These are phyloP conservation scores for Apiotrichum siamense DNA, from an alignment of 1,284 basidiomycete genomes.

Conservation along the genomic window DNA sequence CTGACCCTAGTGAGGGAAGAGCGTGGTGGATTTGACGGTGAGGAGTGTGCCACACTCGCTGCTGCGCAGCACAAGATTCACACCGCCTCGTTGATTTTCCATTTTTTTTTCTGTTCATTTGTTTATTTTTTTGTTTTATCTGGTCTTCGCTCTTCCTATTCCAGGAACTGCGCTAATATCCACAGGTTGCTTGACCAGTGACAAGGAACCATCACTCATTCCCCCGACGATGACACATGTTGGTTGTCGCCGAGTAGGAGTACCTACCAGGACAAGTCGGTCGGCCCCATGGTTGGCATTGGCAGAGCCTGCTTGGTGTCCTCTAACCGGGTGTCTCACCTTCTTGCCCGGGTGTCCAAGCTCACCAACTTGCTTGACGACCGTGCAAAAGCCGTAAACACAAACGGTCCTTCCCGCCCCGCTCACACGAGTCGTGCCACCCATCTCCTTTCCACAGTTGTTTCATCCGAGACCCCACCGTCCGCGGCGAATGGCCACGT, in stretches of 20 bases:
- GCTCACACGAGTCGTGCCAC: no score
- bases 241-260: conserved; percentile 42
- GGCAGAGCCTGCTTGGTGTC: conserved; percentile 42
- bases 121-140: no score
- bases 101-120: background rate
- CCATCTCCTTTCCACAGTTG: no score
- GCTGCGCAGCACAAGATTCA: no score
- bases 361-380: conserved; percentile 22
- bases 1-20: no score
- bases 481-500: no score
- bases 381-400: no score
- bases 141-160: background rate
- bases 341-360: conserved; percentile 28
- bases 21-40: no score
- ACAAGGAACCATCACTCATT: conserved; percentile 49
- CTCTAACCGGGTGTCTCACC: conserved; percentile 34
- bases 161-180: background rate
- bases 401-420: no score
- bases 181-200: conserved; percentile 48
- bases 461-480: no score
- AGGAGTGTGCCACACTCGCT: no score
- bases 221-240: conserved; percentile 47
- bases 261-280: conserved; percentile 47
- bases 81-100: no score
- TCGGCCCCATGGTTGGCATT: conserved; percentile 53